Base-by-base conservation (phyloP, 2,329 filamentous ascomycete genomes). In the Ascochyta pisi region DNA sequence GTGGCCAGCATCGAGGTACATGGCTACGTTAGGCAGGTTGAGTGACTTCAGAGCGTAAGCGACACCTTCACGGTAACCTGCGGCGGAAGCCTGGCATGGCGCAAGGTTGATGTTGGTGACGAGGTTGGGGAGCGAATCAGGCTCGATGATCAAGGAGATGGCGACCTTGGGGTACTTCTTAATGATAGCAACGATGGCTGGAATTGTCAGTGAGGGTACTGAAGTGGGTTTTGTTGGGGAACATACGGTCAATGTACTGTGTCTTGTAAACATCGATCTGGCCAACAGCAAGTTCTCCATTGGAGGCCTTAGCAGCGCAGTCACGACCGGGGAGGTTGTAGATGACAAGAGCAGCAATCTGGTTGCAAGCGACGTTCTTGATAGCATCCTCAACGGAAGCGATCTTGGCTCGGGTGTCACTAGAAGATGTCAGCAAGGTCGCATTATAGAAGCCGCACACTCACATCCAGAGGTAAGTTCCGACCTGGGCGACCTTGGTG, bases 311-410 rank as follows among this genome's bases (percentile, higher is more conserved):
- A 47, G 86, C 86, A 31, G 86, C 83, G 65, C 86, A 88, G 69
- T 88, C 86, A 75, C 86, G 84, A 62, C 86, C 85, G 44, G 86
- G 86, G 15, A 88, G 77, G 69, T 88, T 84, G 73, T 88, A 88
- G 67, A 88, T 83, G 62, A 88, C 85, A 50, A 87, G 80, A 19
- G 77, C 79, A 31, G 79, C 82, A 22, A 82, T 79, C 61, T 81
- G 78, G 57, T 67, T 76, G 38, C 81, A 82, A 26, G 79, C 78
- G 40, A 79, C 79, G 39, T 74, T 74, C 61, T 83, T 83, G 60
- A 84, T 81, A 50, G 81, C 77, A 8, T 74, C 73, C 51, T 84
- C 75, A 55, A 80, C 78, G 1, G 77, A 75, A 2, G 73, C 75
- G 73, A 84, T 82, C 27, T 75, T 75, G 22, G 80, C 78, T 33